Evolutionary conservation across 2,329 filamentous ascomycete species (phyloP).

Genomic region (Alternaria tenuissima): DNA sequence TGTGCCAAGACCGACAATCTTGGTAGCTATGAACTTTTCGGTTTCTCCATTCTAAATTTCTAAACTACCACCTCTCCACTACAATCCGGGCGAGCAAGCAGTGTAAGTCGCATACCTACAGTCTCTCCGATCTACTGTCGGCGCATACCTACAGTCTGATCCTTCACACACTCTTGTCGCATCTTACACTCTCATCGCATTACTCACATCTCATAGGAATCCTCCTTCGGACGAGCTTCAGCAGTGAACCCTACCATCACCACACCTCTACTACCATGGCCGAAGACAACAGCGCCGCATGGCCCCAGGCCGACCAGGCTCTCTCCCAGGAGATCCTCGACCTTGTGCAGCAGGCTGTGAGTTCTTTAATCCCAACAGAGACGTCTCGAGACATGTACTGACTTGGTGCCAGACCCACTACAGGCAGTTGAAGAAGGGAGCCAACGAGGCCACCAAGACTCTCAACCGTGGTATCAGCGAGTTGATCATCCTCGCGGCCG

Average conservation of each 20-base stretch:
- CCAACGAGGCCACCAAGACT: conserved; percentile 79
- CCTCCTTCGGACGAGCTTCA: conserved; percentile 45
- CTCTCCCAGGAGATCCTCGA: conserved; percentile 56
- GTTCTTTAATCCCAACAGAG: neutral
- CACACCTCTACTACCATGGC: conserved; percentile 27
- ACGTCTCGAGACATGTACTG: neutral
- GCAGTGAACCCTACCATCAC: conserved; percentile 42
- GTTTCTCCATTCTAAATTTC: conserved; percentile 18
- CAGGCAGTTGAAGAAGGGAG: conserved; percentile 49
- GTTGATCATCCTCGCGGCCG: conserved; percentile 81
- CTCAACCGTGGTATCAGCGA: conserved; percentile 91
- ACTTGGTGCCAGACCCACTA: conserved; percentile 11
- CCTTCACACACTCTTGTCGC: too few species aligned
- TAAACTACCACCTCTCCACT: conserved; percentile 17
- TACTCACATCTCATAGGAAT: conserved; percentile 26
- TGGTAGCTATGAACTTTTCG: neutral
- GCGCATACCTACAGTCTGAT: neutral
- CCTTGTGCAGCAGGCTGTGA: conserved; percentile 38
- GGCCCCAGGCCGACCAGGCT: conserved; percentile 58
- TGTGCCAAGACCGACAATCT: neutral
- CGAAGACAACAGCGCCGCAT: conserved; percentile 45
- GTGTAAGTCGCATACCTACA: conserved; percentile 29
- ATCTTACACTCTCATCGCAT: neutral
- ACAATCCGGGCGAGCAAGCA: conserved; percentile 45
- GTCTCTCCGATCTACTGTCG: neutral